Conservation (phyloP, 176 grass and related monocot genomes). For the Phoenix roebelenii region DNA sequence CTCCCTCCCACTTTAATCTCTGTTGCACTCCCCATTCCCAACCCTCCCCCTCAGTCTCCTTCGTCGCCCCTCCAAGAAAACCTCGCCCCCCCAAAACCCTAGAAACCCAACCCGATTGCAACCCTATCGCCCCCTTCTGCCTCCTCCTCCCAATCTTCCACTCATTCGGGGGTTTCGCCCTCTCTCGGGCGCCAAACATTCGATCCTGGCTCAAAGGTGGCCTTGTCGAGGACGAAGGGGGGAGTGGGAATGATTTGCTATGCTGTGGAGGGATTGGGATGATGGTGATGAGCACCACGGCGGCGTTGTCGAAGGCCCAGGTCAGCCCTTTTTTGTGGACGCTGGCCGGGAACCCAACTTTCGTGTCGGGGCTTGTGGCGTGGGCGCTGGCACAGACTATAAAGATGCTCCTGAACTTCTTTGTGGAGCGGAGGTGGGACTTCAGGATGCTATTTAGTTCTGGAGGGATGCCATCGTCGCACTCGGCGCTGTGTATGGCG, state of each 20-base stretch:
- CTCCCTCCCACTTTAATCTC: too few species aligned
- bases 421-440: constrained; percentile 84
- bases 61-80: constrained; percentile 12
- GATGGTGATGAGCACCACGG: constrained; percentile 93
- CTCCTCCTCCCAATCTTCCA: constrained; percentile 18
- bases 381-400: constrained; percentile 68
- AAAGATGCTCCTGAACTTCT: constrained; percentile 73
- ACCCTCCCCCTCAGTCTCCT: constrained; percentile 7
- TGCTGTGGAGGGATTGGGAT: constrained; percentile 52
- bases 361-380: constrained; percentile 71
- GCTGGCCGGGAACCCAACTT: constrained; percentile 81
- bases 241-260: constrained; percentile 3
- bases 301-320: constrained; percentile 55
- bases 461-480: constrained; percentile 95
- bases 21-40: not conserved
- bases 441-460: constrained; percentile 70
- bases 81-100: not conserved
- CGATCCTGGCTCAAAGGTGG: constrained; percentile 38
- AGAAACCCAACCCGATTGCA: not conserved
- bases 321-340: constrained; percentile 62
- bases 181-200: constrained; percentile 20
- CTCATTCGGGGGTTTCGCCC: constrained; percentile 7
- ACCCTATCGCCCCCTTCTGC: constrained; percentile 15
- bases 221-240: constrained; percentile 20
- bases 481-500: constrained; percentile 84